Evolutionary conservation across 164 flowering plant genomes (phyloP), one percentile per base, ranked within the genome.

Genomic region (Aristolochia contorta): DNA sequence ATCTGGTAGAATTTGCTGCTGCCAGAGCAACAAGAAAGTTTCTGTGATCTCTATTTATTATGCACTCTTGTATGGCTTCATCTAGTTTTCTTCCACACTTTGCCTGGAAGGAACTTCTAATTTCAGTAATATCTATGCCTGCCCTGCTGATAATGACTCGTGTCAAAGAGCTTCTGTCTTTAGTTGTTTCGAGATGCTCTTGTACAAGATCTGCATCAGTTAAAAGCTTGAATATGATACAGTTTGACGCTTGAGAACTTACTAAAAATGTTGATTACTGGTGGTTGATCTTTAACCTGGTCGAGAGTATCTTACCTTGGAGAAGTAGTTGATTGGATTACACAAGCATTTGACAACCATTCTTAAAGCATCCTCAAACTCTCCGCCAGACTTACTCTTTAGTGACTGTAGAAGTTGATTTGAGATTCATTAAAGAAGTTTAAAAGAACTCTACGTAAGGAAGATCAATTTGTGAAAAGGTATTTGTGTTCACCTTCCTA

Each of bases 101-200:
- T n/a, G 45, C 65, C 69, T 73, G 69, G 71, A 69, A 84, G 0
- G 60, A 54, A 33, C 57, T 69, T 37, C 68, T 71, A 57, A 89
- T 81, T 37, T 86, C 91, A 41, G 72, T 75, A 80, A 84, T 71
- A 75, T 86, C 93, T 32, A 73, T 54, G 56, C 80, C 91, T 10
- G 82, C 83, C 66, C 88, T 80, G 75, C 82, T 78, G 71, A 83
- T 69, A 68, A 84, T 65, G 24, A 80, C 70, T 0, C 89, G 72
- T 19, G 60, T 53, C 69, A 80, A 24, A 0, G 66, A 66, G 0
- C 68, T 64, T 51, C 58, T 67, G 30, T 75, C 82, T 1, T n/a
- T 65, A 5, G 48, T 64, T 3, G 51, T 62, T 15, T 83, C 56
- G 79, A 70, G 18, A 84, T 76, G 71, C 82, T 69, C 33, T 60